Conservation (phyloP, 2,329 filamentous ascomycete genomes). For the Biscogniauxia marginata region DNA sequence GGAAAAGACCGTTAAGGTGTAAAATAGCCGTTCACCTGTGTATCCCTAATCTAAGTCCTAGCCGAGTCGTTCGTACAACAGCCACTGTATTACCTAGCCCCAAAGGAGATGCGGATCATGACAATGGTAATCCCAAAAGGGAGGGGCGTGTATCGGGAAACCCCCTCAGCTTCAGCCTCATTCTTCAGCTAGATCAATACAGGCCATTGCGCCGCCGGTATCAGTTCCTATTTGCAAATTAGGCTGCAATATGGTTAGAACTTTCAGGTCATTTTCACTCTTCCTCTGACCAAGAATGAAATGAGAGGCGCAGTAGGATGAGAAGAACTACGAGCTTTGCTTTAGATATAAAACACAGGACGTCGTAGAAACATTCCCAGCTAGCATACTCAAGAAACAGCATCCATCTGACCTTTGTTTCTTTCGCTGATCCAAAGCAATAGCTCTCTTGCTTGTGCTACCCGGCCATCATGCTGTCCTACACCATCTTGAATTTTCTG, state of each 20-base stretch:
- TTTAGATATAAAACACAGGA: not conserved
- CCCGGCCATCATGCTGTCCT: slow-evolving; percentile 7
- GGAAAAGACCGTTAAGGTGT: too few relatives aligned
- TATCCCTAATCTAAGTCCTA: too few relatives aligned
- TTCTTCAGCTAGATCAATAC: not conserved
- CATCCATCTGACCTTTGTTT: not conserved
- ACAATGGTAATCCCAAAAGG: not conserved
- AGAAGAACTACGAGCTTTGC: not conserved
- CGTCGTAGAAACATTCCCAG: not conserved
- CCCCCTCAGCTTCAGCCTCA: slow-evolving; percentile 1
- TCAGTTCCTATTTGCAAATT: not conserved
- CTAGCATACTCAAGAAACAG: not conserved
- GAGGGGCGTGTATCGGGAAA: slow-evolving; percentile 2
- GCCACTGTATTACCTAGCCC: too few relatives aligned
- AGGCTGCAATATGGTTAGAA: not conserved
- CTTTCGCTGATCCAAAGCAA: not conserved
- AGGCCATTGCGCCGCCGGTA: not conserved
- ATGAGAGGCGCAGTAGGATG: not conserved
- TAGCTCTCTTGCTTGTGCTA: not conserved
- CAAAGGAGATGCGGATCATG: too few relatives aligned
- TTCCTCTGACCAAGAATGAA: not conserved
- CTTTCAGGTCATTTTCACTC: not conserved
- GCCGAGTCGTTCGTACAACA: too few relatives aligned
- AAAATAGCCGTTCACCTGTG: too few relatives aligned
- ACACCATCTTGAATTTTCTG: not conserved